phyloP scores from a whole-genome alignment of 192 early-diverging fungal species.

The Lobulomyces angularis region DNA sequence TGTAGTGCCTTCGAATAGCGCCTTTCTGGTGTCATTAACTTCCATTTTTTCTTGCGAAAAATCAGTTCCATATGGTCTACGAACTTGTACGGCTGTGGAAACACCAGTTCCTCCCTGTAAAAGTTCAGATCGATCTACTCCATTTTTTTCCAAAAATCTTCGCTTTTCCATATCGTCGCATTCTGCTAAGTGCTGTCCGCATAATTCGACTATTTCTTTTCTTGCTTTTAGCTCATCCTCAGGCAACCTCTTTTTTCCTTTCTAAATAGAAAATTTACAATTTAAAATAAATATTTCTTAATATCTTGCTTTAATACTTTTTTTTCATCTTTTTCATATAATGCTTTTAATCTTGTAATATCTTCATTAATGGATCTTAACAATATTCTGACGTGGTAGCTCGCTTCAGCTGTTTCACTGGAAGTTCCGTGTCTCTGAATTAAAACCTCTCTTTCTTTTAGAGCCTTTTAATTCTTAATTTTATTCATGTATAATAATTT shows the following conservation, averaged over 20 bases:
- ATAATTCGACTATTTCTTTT: slow-evolving; percentile 38
- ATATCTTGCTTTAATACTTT: slow-evolving; percentile 29
- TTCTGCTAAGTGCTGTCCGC: slow-evolving; percentile 43
- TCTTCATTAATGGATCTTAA: slow-evolving; percentile 36
- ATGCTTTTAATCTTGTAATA: slow-evolving; percentile 20
- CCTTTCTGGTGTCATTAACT: too few species aligned
- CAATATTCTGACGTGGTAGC: slow-evolving; percentile 40
- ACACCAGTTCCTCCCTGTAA: slow-evolving; percentile 17
- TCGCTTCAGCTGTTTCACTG: slow-evolving; percentile 44
- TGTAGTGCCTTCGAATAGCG: slow-evolving; percentile 12
- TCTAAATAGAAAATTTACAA: slow-evolving; percentile 3
- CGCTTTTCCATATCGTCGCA: slow-evolving; percentile 45
- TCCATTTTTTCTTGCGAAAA: too few species aligned
- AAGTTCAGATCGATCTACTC: slow-evolving; percentile 27
- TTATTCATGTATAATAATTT: background rate
- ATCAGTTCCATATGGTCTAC: background rate
- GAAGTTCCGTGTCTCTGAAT: slow-evolving; percentile 29
- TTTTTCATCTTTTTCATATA: slow-evolving; percentile 37
- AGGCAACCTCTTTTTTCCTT: slow-evolving; percentile 9
- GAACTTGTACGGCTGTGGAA: slow-evolving; percentile 10
- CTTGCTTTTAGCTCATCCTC: slow-evolving; percentile 23
- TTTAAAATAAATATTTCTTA: too few species aligned
- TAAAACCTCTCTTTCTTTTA: slow-evolving; percentile 39
- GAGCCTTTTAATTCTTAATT: slow-evolving; percentile 10
- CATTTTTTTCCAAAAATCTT: slow-evolving; percentile 30